Base-by-base conservation (phyloP, 2,329 filamentous ascomycete genomes). In the Phaeomoniella chlamydospora region DNA sequence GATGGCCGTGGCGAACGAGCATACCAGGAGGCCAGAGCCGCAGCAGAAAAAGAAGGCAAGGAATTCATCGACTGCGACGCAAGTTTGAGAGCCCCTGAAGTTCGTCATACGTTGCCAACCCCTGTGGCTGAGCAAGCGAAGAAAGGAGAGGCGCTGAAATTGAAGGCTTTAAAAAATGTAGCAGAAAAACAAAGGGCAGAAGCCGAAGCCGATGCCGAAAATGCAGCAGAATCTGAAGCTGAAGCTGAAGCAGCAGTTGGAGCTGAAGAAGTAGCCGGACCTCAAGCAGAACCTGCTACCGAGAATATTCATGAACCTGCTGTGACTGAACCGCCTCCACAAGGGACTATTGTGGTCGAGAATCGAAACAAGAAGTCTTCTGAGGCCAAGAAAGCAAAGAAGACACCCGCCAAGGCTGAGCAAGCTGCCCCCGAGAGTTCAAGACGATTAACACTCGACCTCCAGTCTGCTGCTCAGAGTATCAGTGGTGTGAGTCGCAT, bases 121-220 rank as follows among this genome's bases (percentile, higher is more conserved):
- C 71, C 72, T 44, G 71, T 74, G 42, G 65, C 72, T 22, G 75
- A 74, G 55, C 75, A 73, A 49, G 55, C 73, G 37, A 74, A 76
- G 50, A 64, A 70, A 37, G 68, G 73, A 48, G 64, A 60, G 30
- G 48, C 63, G 44, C 36, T 38, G n/a, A 43, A 43, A 14, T 38
- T 41, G 15, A n/a, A n/a, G n/a, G n/a, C n/a, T n/a, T n/a, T n/a
- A n/a, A n/a, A n/a, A n/a, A n/a, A n/a, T n/a, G n/a, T n/a, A n/a
- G n/a, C n/a, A n/a, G n/a, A n/a, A n/a, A n/a, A n/a, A n/a, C n/a
- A n/a, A n/a, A n/a, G n/a, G n/a, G 22, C 22, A 26, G 22, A 26
- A n/a, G 22, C 22, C n/a, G 9, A n/a, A n/a, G n/a, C 6, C 9
- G 57, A 61, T 18, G 62, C 57, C 36, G 22, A 26, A 26, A n/a